A percentile compares a stretch with the other conserved stretches of the same genome.
Conservation (phyloP, 257 asterid species). For the Fraxinus cuspidata region DNA sequence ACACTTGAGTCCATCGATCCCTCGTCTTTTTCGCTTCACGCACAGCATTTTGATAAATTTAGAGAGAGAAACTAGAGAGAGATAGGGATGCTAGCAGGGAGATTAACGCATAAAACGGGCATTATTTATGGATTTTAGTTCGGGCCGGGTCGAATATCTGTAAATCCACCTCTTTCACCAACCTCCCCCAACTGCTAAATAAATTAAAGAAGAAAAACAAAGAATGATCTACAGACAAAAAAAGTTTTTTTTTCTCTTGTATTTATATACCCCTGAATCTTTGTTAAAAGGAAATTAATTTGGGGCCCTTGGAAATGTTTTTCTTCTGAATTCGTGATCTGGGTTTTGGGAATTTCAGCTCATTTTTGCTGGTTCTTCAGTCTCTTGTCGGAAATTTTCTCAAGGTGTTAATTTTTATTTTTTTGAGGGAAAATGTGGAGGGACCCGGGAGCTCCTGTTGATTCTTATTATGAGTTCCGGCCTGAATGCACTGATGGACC, state of each 20-base stretch:
- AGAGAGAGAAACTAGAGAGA: background rate
- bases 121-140: background rate
- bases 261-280: slow-evolving; percentile 31
- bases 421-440: slow-evolving; percentile 66
- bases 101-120: slow-evolving; percentile 2
- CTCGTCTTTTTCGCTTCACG: slow-evolving; percentile 48
- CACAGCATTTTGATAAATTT: background rate
- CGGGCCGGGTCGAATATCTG: slow-evolving; percentile 5
- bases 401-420: background rate
- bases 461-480: slow-evolving; percentile 77
- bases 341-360: slow-evolving; percentile 29
- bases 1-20: slow-evolving; percentile 21
- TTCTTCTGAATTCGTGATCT: slow-evolving; percentile 39
- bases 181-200: slow-evolving; percentile 17
- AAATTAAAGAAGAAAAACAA: slow-evolving; percentile 28
- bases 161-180: slow-evolving; percentile 24
- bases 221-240: background rate
- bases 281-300: slow-evolving; percentile 29
- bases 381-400: slow-evolving; percentile 14
- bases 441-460: slow-evolving; percentile 78
- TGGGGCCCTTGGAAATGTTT: slow-evolving; percentile 30
- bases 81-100: background rate
- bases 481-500: slow-evolving; percentile 84
- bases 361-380: slow-evolving; percentile 21
- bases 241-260: slow-evolving; percentile 11